Base-by-base conservation (phyloP, 768 basidiomycete genomes). In the Exidia glandulosa region DNA sequence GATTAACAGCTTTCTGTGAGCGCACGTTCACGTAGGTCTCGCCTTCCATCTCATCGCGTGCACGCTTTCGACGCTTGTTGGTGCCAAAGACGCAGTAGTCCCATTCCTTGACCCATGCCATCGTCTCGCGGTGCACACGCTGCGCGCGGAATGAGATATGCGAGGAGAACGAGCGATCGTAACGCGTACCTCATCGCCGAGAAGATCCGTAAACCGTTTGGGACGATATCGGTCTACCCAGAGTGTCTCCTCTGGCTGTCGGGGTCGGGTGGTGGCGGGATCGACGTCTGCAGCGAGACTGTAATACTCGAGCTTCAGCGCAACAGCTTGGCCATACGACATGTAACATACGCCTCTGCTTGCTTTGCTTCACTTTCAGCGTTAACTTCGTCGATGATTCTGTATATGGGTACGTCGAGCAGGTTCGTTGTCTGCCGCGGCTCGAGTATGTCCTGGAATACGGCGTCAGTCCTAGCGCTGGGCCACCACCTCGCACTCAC, bases 31-130 rank as follows among this genome's bases (percentile, higher is more conserved):
- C n/a, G 23, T 74, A n/a, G n/a, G n/a, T 67, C 41, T 80, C 77
- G 50, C 82, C 77, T 32, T 86, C 41, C 77, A 54, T 29, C 7
- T 73, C 81, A 47, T 80, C 79, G 70, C 79, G 72, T 36, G 75
- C 69, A n/a, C 85, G 77, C 66, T 87, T 87, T 71, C 82, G 88
- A 59, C 80, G 77, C 66, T 76, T 79, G 67, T 64, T 64, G 71
- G 76, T 86, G 12, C 90, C 91, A 71, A 95, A 98, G 1, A 98
- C 96, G 69, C 96, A 99, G 71, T 81, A 84, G 67, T 99, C 96
- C 96, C 96, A 98, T 66, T 94, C 90, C 67, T 98, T 99, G 13
- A 99, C 80, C 96, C 96, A 99, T 3, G 83, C 71, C 77, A 98
- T 85, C 1, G 89, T 89, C 56, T 94, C 93, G 41, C 96, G 83